Conservation (phyloP, 257 asterid species). For the Capsicum chinense region DNA sequence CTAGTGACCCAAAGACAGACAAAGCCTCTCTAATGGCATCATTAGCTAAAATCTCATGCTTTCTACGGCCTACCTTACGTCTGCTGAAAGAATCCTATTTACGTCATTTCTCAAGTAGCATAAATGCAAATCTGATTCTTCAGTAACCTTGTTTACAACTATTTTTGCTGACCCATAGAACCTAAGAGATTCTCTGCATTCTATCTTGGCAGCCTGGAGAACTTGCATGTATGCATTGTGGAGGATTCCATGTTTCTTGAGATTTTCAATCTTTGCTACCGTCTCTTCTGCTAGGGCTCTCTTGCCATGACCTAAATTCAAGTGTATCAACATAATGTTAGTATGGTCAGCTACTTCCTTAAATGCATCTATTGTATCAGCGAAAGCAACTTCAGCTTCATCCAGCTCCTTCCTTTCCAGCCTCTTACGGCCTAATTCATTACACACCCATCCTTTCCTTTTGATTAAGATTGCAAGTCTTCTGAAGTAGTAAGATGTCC, state of each 20-base stretch:
- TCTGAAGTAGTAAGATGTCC: conserved; percentile 54
- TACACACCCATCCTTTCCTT: conserved; percentile 97
- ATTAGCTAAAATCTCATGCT: conserved; percentile 84
- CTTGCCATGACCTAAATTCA: conserved; percentile 90
- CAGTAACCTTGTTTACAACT: conserved; percentile 53
- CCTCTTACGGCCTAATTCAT: conserved; percentile 80
- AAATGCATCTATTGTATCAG: conserved; percentile 74
- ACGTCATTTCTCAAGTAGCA: conserved; percentile 75
- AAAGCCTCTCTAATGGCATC: conserved; percentile 92
- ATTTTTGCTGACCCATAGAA: conserved; percentile 84
- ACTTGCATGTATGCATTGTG: conserved; percentile 69
- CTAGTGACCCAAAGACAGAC: conserved; percentile 81
- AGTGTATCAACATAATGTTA: conserved; percentile 75
- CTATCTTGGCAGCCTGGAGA: conserved; percentile 70
- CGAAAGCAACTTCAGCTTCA: conserved; percentile 85
- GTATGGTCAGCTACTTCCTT: conserved; percentile 79
- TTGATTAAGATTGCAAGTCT: conserved; percentile 67
- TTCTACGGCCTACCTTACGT: conserved; percentile 53
- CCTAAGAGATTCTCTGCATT: conserved; percentile 82
- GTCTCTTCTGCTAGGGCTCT: conserved; percentile 90
- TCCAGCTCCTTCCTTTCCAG: conserved; percentile 69
- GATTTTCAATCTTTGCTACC: conserved; percentile 63
- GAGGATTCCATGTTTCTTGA: conserved; percentile 63
- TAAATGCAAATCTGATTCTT: conserved; percentile 48
- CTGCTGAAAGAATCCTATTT: conserved; percentile 48